Conservation (phyloP, 805 yeast genomes). For the Torulaspora delbrueckii region DNA sequence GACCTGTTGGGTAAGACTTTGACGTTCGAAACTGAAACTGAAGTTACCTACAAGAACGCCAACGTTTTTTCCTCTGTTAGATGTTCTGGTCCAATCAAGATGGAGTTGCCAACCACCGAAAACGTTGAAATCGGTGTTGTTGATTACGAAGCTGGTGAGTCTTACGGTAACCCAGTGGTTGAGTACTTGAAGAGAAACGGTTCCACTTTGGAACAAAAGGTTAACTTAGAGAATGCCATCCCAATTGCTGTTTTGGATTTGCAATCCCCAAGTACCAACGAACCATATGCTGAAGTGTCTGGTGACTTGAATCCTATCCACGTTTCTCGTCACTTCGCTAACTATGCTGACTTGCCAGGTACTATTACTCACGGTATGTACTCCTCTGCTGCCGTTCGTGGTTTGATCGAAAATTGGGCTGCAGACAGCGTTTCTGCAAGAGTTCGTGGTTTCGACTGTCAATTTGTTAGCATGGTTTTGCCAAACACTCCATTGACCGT, state of each 20-base stretch:
- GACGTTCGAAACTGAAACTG: conserved; percentile 84
- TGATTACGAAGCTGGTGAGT: conserved; percentile 82
- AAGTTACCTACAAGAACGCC: conserved; percentile 73
- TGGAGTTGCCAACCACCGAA: conserved; percentile 92
- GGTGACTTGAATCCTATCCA: conserved; percentile 99
- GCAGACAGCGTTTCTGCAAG: conserved; percentile 95
- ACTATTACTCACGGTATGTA: conserved; percentile 99
- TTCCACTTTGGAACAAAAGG: conserved; percentile 88
- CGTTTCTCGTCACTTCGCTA: conserved; percentile 90
- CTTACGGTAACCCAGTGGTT: conserved; percentile 95
- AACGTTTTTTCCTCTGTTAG: conserved; percentile 70
- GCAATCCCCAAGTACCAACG: conserved; percentile 93
- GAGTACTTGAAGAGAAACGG: conserved; percentile 93
- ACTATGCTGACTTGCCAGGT: conserved; percentile 91
- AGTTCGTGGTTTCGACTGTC: conserved; percentile 88
- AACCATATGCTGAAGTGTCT: conserved; percentile 93
- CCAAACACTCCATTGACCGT: conserved; percentile 90
- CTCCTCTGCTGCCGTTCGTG: conserved; percentile 92
- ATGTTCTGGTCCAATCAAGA: conserved; percentile 77
- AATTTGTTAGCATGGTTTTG: conserved; percentile 93
- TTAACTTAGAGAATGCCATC: conserved; percentile 82
- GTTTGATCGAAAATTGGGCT: conserved; percentile 96
- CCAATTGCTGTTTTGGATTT: conserved; percentile 61
- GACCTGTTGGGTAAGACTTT: conserved; percentile 75
- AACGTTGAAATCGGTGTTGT: conserved; percentile 77